Evolutionary conservation across 2,329 filamentous ascomycete genomes (phyloP), one percentile per base, ranked within the genome.

Genomic region (Nothomitra cinnamomea): DNA sequence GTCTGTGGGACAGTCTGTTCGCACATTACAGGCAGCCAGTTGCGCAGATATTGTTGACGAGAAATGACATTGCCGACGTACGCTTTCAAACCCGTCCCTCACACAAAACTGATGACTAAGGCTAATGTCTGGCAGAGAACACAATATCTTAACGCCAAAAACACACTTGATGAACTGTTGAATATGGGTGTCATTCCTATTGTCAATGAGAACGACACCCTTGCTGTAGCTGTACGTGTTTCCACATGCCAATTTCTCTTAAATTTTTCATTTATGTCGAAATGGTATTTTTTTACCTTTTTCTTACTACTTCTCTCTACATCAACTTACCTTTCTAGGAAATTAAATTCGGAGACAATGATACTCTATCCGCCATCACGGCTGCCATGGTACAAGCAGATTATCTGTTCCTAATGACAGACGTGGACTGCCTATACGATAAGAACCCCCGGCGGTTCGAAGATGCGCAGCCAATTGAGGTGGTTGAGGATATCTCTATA

Each of bases 301-400:
- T 22, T 19, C 13, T 21, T n/a, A 12, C 22, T 13, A 22, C 22
- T 17, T 49, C 24, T 25, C n/a, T 17, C 8, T 17, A 25, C 15
- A 21, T 41, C 4, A 5, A 10, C 35, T 50, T 12, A 38, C 17
- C 1, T 15, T 28, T 36, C 12, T 53, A 71, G 64, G 92, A 98
- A 76, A 98, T 98, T 71, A 96, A 96, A 73, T 98, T 98, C 64
- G 92, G 92, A 60, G 92, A 98, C 73, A 98, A 98, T 62, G 92
- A 98, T 67, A 98, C 92, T 1, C 74, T 98, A 48, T 95, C 88
- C 12, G 92, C 92, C 55, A 95, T 98, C 61, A 95, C 92, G 0
- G 87, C 92, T 1, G 92, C 85, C 59, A 96, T 96, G 88, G 86
- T 96, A 19, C 87, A 95, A 62, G 92, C 92, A 51, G 89, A 98